These are phyloP conservation scores for Serendipita indica DNA, from an alignment of 768 basidiomycete species.

Conservation along the genomic window DNA sequence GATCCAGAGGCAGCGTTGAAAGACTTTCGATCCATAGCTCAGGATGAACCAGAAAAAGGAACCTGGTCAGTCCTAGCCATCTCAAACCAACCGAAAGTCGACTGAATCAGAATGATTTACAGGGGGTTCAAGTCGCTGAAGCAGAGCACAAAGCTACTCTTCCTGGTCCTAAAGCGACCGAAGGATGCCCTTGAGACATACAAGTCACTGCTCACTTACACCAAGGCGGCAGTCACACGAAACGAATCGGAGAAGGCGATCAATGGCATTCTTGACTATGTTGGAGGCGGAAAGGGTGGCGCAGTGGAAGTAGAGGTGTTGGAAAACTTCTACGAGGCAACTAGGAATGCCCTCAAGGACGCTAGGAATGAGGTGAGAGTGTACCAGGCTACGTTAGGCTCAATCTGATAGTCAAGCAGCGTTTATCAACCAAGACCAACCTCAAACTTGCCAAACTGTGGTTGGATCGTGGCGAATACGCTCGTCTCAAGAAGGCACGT, in stretches of 20 bases:
- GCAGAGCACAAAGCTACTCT: constrained; percentile 90
- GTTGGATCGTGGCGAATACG: constrained; percentile 88
- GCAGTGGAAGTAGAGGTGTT: constrained; percentile 54
- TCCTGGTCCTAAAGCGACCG: constrained; percentile 61
- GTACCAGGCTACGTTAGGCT: neutral
- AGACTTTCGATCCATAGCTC: constrained; percentile 77
- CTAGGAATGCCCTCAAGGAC: constrained; percentile 77
- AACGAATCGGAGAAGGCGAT: constrained; percentile 98
- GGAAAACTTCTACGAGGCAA: constrained; percentile 91
- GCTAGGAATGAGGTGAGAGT: constrained; percentile 81
- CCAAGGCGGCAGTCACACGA: constrained; percentile 86
- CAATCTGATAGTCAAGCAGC: constrained; percentile 29
- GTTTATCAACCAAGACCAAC: constrained; percentile 89
- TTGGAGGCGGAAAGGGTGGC: constrained; percentile 59
- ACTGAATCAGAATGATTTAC: neutral
- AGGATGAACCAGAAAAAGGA: constrained; percentile 81
- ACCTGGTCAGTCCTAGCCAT: constrained; percentile 54
- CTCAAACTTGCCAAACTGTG: constrained; percentile 94
- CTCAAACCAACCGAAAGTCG: neutral
- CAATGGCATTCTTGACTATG: constrained; percentile 96
- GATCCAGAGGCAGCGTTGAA: constrained; percentile 82
- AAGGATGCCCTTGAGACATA: constrained; percentile 78
- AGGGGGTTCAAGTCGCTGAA: constrained; percentile 99
- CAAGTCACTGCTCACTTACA: constrained; percentile 74
- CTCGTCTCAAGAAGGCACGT: constrained; percentile 60